Percentiles rank a stretch among this genome's conserved stretches.
Evolutionary conservation across 805 yeast genomes (phyloP).

Genomic region (Grigorovia humatica): DNA sequence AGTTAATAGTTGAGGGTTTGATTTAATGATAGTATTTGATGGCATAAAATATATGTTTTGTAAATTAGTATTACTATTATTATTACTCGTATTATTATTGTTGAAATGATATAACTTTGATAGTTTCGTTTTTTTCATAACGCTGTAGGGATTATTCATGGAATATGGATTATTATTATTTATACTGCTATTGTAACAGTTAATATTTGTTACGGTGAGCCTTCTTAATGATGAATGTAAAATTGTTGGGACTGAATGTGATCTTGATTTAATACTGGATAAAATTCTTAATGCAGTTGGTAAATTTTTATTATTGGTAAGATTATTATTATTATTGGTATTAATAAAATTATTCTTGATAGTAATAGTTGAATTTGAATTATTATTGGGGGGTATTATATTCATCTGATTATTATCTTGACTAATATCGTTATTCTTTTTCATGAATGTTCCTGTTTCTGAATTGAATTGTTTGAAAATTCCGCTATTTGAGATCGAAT

Average conservation of each 20-base stretch:
- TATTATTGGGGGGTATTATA: not conserved
- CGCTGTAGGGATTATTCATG: conserved; percentile 5
- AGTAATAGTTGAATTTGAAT: not conserved
- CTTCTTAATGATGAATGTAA: conserved; percentile 26
- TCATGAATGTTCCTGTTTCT: conserved; percentile 24
- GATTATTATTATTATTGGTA: not conserved
- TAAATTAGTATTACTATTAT: not conserved
- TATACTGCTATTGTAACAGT: conserved; percentile 3
- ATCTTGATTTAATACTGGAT: conserved; percentile 18
- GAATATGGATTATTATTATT: conserved; percentile 2
- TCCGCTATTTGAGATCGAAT: conserved; percentile 1
- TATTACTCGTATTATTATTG: conserved; percentile 1
- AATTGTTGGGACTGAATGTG: conserved; percentile 28
- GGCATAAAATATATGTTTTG: conserved; percentile 1
- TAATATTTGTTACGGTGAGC: conserved; percentile 9
- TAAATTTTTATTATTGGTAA: not conserved
- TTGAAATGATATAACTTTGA: not conserved
- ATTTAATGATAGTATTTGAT: conserved; percentile 3
- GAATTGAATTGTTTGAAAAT: conserved; percentile 26
- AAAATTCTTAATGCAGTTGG: conserved; percentile 3
- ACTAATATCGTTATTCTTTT: conserved; percentile 1
- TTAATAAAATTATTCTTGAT: not conserved
- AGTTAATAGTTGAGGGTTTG: not conserved
- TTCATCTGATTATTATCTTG: too few relatives aligned
- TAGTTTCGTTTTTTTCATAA: conserved; percentile 6